Base-by-base conservation (phyloP, 1,284 basidiomycete genomes). In the Tranzscheliella williamsii region DNA sequence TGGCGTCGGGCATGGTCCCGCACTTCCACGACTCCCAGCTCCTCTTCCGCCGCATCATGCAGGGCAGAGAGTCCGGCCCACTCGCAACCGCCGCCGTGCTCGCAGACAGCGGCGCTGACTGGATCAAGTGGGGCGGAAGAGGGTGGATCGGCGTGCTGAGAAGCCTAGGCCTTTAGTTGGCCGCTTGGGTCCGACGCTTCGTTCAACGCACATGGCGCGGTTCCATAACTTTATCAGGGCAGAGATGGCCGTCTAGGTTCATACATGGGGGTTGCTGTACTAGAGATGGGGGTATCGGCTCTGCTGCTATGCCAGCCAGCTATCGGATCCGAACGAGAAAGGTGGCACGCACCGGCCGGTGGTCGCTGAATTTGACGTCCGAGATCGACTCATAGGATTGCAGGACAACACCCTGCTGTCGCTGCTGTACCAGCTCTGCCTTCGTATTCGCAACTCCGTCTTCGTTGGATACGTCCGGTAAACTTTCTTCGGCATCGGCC, bases 281-380 rank as follows among this genome's bases (percentile, higher is more conserved):
- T n/a, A n/a, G n/a, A n/a, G n/a, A n/a, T n/a, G n/a, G n/a, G n/a
- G n/a, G n/a, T n/a, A n/a, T n/a, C n/a, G n/a, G n/a, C n/a, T n/a
- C n/a, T n/a, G n/a, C n/a, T n/a, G n/a, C n/a, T n/a, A n/a, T n/a
- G n/a, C n/a, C n/a, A n/a, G n/a, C n/a, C n/a, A 34, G 32, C 33
- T 30, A 63, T 3, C 36, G 39, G 17, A 65, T 31, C 12, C 61
- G 34, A 2, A 60, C 42, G 5, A 67, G 29, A 15, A 67, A 47
- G 9, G 52, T 55, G 4, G 60, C 65, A 20, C 52, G 45, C 9
- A 67, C 60, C 3, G 65, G 49, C 22, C 48, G 32, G 40, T 67
- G 65, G 38, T 67, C 65, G 37, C 60, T 64, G 18, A 67, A 47
- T 41, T 37, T 53, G 37, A 67, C 21, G 24, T 51, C 50, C 0